phyloP scores from a whole-genome alignment of 352 stramenopile species.

The Phytophthora citrophthora region DNA sequence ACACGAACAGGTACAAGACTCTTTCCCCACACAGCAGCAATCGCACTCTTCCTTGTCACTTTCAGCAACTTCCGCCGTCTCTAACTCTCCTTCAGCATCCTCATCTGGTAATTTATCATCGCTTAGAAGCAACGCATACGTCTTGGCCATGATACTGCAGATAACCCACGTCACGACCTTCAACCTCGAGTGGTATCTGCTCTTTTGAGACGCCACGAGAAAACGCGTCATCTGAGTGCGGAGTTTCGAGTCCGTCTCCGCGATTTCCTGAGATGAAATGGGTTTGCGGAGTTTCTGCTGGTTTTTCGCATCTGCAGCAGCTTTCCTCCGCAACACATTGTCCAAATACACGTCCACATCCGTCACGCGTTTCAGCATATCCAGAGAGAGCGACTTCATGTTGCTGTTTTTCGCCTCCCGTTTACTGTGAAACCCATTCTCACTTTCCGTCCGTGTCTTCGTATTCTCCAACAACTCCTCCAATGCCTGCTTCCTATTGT shows the following conservation, averaged over 20 bases:
- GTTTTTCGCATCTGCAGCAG: slow-evolving; percentile 37
- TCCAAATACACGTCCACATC: slow-evolving; percentile 87
- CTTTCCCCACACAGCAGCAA: slow-evolving; percentile 74
- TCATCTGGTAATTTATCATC: slow-evolving; percentile 72
- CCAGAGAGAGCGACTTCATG: slow-evolving; percentile 73
- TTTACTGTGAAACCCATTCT: slow-evolving; percentile 21
- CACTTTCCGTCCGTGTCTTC: slow-evolving; percentile 22
- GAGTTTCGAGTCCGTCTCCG: slow-evolving; percentile 76
- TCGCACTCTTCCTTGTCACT: slow-evolving; percentile 78
- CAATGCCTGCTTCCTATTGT: slow-evolving; percentile 79
- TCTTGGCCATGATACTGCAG: slow-evolving; percentile 87
- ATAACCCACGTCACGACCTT: slow-evolving; percentile 90
- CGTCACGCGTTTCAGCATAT: slow-evolving; percentile 84
- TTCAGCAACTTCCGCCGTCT: slow-evolving; percentile 25
- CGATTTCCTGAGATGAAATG: slow-evolving; percentile 77
- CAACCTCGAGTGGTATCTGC: slow-evolving; percentile 78
- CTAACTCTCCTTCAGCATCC: slow-evolving; percentile 10
- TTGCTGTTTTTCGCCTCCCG: slow-evolving; percentile 25
- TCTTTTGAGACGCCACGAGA: slow-evolving; percentile 72
- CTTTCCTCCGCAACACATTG: slow-evolving; percentile 74
- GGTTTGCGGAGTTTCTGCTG: slow-evolving; percentile 36
- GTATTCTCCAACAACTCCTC: slow-evolving; percentile 60
- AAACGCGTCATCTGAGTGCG: slow-evolving; percentile 84
- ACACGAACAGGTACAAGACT: slow-evolving; percentile 60
- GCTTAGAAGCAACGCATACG: slow-evolving; percentile 71